Evolutionary conservation across 495 filamentous ascomycete genomes (phyloP).

Genomic region (Hyaloscypha variabilis): DNA sequence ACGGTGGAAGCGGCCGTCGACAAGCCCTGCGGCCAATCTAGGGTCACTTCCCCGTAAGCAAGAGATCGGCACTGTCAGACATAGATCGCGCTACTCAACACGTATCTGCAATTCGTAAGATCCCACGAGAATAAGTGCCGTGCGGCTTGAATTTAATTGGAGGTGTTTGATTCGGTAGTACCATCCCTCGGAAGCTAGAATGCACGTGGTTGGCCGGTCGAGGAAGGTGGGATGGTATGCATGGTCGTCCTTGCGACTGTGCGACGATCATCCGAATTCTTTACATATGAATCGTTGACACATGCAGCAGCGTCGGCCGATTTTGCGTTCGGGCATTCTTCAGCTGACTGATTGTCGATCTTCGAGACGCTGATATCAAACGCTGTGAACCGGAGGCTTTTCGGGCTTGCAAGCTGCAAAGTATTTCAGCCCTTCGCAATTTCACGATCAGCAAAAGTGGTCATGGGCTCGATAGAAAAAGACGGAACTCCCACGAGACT

Average conservation of each 20-base stretch:
- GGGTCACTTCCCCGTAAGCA: background rate
- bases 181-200: background rate
- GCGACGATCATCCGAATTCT: background rate
- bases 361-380: background rate
- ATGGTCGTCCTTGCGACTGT: background rate
- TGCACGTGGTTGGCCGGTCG: background rate
- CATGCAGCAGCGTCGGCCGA: background rate
- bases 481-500: constrained; percentile 25
- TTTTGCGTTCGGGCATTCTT: background rate
- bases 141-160: background rate
- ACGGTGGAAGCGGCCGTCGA: background rate
- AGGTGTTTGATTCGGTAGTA: too few species aligned
- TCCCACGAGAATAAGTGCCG: background rate
- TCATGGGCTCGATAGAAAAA: constrained; percentile 14
- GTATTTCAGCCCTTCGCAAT: background rate
- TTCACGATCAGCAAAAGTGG: background rate
- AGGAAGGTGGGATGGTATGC: background rate
- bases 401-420: background rate
- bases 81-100: background rate
- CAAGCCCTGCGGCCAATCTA: background rate
- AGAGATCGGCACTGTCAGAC: background rate
- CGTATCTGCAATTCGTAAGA: background rate
- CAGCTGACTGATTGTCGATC: background rate
- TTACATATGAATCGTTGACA: background rate
- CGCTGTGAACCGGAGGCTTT: background rate